Conservation (phyloP, 2,329 filamentous ascomycete genomes). For the Colletotrichum aenigma region DNA sequence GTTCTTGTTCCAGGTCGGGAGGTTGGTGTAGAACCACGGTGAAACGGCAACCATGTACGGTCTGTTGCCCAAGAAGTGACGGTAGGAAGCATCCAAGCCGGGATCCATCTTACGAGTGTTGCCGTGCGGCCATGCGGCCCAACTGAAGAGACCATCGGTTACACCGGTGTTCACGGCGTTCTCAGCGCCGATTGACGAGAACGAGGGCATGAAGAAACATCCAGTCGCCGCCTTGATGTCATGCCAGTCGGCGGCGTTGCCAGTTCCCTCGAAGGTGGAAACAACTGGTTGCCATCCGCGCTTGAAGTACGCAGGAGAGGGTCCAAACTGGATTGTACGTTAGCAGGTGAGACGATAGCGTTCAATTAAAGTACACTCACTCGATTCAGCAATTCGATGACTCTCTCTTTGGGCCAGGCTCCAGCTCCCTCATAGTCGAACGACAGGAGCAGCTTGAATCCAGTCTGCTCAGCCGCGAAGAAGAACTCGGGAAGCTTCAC, state of each 20-base stretch:
- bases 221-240: slow-evolving; percentile 41
- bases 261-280: slow-evolving; percentile 48
- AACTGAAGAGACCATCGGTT: slow-evolving; percentile 40
- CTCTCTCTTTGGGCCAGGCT: slow-evolving; percentile 11
- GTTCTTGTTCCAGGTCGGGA: slow-evolving; percentile 61
- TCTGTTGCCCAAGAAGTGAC: slow-evolving; percentile 1
- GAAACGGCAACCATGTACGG: slow-evolving; percentile 58
- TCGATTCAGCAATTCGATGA: slow-evolving; percentile 10
- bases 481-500: slow-evolving; percentile 13
- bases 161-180: slow-evolving; percentile 22
- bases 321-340: background rate
- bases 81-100: slow-evolving; percentile 23
- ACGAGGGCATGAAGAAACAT: slow-evolving; percentile 51
- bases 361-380: background rate
- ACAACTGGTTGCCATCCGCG: slow-evolving; percentile 35
- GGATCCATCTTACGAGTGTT: slow-evolving; percentile 18
- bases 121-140: slow-evolving; percentile 40
- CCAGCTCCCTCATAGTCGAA: slow-evolving; percentile 19
- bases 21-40: slow-evolving; percentile 65
- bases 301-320: slow-evolving; percentile 20
- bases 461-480: slow-evolving; percentile 7
- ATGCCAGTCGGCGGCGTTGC: slow-evolving; percentile 44
- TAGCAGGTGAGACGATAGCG: background rate
- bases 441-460: slow-evolving; percentile 18
- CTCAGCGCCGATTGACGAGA: slow-evolving; percentile 39